Conservation (phyloP, 2,329 filamentous ascomycete species). For the Uncinocarpus reesii region DNA sequence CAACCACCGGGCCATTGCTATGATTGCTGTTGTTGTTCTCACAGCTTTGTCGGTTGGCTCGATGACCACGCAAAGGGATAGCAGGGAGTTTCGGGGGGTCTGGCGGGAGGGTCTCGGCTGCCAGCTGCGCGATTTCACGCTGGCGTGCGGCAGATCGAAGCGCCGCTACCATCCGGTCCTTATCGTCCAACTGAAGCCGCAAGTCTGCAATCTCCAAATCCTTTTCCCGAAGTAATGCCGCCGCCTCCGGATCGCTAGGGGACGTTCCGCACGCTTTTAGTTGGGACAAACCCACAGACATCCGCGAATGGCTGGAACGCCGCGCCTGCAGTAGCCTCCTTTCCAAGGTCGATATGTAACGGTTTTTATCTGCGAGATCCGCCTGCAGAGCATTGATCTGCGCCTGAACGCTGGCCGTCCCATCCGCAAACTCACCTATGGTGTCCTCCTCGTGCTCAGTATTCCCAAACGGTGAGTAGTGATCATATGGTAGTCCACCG, state of each 20-base stretch:
- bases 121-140: conserved; percentile 64
- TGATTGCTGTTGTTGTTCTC: conserved; percentile 27
- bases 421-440: conserved; percentile 74
- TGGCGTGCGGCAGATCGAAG: conserved; percentile 76
- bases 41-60: conserved; percentile 22
- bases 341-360: conserved; percentile 89
- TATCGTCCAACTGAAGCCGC: conserved; percentile 81
- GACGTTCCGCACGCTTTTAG: conserved; percentile 54
- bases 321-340: conserved; percentile 84
- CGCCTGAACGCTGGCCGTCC: conserved; percentile 67
- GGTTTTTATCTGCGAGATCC: conserved; percentile 93
- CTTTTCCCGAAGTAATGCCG: conserved; percentile 68
- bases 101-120: conserved; percentile 27
- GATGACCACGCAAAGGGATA: conserved; percentile 6
- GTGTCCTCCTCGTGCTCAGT: conserved; percentile 60
- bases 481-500: conserved; percentile 25
- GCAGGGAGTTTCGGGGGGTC: conserved; percentile 21
- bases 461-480: conserved; percentile 28
- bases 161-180: conserved; percentile 84
- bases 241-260: conserved; percentile 68
- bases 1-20: too few relatives aligned
- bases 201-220: conserved; percentile 87
- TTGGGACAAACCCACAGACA: conserved; percentile 60
- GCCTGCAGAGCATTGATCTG: conserved; percentile 87
- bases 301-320: conserved; percentile 76